Evolutionary conservation across 2,329 filamentous ascomycete genomes (phyloP).

Genomic region (Hypoxylon sp.): DNA sequence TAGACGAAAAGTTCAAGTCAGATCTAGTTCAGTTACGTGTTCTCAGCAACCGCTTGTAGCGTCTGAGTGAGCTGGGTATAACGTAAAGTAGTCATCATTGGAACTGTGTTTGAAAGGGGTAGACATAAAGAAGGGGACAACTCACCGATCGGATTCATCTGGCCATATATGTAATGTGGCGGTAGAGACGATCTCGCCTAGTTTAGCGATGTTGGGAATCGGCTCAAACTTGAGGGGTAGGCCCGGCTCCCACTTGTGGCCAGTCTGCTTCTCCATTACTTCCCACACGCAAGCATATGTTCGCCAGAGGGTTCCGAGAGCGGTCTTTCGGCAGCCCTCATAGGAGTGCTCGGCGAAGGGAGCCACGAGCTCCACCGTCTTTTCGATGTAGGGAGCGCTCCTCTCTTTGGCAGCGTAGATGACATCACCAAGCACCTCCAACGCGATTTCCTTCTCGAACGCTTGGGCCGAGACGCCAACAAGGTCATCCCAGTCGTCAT

Average conservation of each 20-base stretch:
- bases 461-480: constrained; percentile 89
- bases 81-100: constrained; percentile 91
- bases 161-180: constrained; percentile 89
- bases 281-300: constrained; percentile 93
- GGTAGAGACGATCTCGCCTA: constrained; percentile 87
- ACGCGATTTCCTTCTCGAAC: constrained; percentile 96
- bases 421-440: constrained; percentile 94
- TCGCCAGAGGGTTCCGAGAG: constrained; percentile 92
- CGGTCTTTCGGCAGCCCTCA: constrained; percentile 93
- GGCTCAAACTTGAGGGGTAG: constrained; percentile 86
- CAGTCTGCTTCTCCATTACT: constrained; percentile 83
- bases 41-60: constrained; percentile 90
- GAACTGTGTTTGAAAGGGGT: constrained; percentile 52
- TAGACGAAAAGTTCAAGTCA: constrained; percentile 52
- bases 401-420: constrained; percentile 79
- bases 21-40: constrained; percentile 75
- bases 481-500: constrained; percentile 88
- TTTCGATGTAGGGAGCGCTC: constrained; percentile 78
- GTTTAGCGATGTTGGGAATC: constrained; percentile 83
- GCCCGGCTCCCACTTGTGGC: constrained; percentile 90
- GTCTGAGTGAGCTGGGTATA: constrained; percentile 99
- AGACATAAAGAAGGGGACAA: constrained; percentile 55
- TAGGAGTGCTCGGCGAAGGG: constrained; percentile 90
- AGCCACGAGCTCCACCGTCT: constrained; percentile 85
- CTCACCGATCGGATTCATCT: constrained; percentile 94